These are phyloP conservation scores for Parastagonospora nodorum DNA, from an alignment of 2,329 filamentous ascomycete genomes.

Conservation along the genomic window DNA sequence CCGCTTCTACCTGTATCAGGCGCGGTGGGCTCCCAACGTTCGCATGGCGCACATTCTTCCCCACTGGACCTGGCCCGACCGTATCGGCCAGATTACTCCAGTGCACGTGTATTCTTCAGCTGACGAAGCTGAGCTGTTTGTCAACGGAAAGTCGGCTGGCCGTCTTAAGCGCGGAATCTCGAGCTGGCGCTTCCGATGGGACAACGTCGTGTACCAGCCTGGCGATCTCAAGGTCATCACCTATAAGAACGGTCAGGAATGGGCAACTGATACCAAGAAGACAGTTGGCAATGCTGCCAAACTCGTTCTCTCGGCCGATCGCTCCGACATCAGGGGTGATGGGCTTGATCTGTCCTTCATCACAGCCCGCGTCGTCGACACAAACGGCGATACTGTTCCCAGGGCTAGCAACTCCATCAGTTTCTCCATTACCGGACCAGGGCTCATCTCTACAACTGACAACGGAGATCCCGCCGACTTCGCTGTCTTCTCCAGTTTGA, in stretches of 20 bases:
- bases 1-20: slow-evolving; percentile 60
- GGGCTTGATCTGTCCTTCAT: slow-evolving; percentile 56
- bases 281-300: slow-evolving; percentile 50
- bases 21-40: slow-evolving; percentile 57
- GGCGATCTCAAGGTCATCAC: slow-evolving; percentile 56
- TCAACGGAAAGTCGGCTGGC: slow-evolving; percentile 57
- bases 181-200: slow-evolving; percentile 61
- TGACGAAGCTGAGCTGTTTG: slow-evolving; percentile 60
- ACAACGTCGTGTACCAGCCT: slow-evolving; percentile 55
- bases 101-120: slow-evolving; percentile 60
- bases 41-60: slow-evolving; percentile 58
- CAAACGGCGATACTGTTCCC: slow-evolving; percentile 51
- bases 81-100: slow-evolving; percentile 55
- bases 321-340: slow-evolving; percentile 45
- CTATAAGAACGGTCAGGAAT: slow-evolving; percentile 54
- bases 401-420: slow-evolving; percentile 50
- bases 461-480: slow-evolving; percentile 52
- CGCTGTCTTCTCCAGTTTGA: slow-evolving; percentile 23
- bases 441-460: slow-evolving; percentile 56
- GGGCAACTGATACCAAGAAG: slow-evolving; percentile 51
- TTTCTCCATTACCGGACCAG: slow-evolving; percentile 51
- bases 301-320: slow-evolving; percentile 50
- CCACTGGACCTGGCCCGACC: slow-evolving; percentile 61
- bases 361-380: slow-evolving; percentile 53
- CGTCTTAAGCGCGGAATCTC: slow-evolving; percentile 39